Conservation (phyloP, 2,329 filamentous ascomycete species). For the Cladorrhinum sp. region DNA sequence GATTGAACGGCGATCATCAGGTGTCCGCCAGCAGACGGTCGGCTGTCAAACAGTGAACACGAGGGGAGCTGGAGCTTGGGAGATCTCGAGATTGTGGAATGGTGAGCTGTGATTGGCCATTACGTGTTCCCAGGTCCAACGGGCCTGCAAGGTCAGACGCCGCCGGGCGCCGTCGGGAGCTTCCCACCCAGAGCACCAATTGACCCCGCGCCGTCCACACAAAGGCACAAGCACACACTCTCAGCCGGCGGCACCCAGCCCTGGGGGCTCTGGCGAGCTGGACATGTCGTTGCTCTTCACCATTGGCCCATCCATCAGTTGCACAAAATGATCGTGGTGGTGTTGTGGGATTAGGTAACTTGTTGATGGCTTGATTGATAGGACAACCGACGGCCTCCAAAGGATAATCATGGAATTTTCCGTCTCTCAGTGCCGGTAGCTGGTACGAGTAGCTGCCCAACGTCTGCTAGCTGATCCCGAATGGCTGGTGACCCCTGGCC, state of each 20-base stretch:
- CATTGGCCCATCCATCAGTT: slow-evolving; percentile 6
- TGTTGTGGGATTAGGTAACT: background rate
- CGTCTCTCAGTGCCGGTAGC: too few relatives aligned
- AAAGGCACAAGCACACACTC: background rate
- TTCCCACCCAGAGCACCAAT: background rate
- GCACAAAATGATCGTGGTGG: background rate
- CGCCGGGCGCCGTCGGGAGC: background rate
- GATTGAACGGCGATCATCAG: background rate
- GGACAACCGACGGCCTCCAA: background rate
- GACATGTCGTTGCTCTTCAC: background rate
- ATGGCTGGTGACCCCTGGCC: too few relatives aligned
- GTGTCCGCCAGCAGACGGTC: background rate
- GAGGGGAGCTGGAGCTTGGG: background rate
- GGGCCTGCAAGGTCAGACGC: background rate
- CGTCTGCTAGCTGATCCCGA: background rate
- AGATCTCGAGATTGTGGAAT: background rate
- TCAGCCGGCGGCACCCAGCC: slow-evolving; percentile 19
- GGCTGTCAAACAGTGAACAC: background rate
- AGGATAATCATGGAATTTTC: background rate
- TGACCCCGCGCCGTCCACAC: background rate
- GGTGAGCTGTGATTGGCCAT: background rate
- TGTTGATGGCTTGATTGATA: background rate
- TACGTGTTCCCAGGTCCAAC: background rate
- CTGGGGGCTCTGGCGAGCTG: slow-evolving; percentile 5
- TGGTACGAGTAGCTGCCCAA: too few relatives aligned